phyloP scores from a whole-genome alignment of 345 rosid species.

The Citrus maxima region DNA sequence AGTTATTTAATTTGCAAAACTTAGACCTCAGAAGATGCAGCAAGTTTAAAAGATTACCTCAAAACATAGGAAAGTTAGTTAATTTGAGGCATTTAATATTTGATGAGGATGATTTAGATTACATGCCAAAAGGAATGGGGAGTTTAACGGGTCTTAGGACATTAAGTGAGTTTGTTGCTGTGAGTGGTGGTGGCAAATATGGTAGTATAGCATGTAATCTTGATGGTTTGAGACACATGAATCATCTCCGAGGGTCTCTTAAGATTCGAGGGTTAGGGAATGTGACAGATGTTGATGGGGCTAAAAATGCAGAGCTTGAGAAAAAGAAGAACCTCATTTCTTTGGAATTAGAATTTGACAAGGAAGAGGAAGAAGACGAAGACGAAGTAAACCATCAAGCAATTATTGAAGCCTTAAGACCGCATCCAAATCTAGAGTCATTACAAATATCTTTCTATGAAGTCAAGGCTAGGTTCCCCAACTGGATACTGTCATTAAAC shows the following conservation, averaged over 20 bases:
- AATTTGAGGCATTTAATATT: constrained; percentile 2
- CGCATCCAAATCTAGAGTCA: background rate
- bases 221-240: background rate
- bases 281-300: too few relatives aligned
- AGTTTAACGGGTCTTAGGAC: background rate
- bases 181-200: background rate
- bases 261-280: background rate
- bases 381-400: background rate
- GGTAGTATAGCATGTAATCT: background rate
- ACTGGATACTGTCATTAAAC: background rate
- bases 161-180: background rate
- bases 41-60: background rate
- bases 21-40: background rate
- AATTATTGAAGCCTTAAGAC: background rate
- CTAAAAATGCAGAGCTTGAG: background rate
- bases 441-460: background rate
- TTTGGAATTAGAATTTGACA: constrained; percentile 10
- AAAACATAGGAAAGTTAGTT: background rate
- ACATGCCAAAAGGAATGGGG: background rate
- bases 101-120: background rate
- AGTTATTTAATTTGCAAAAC: constrained; percentile 7
- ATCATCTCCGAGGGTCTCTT: background rate
- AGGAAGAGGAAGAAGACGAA: background rate
- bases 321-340: background rate
- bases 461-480: background rate